Evolutionary conservation across 2,329 filamentous ascomycete species (phyloP).

Genomic region (Colletotrichum liriopes): DNA sequence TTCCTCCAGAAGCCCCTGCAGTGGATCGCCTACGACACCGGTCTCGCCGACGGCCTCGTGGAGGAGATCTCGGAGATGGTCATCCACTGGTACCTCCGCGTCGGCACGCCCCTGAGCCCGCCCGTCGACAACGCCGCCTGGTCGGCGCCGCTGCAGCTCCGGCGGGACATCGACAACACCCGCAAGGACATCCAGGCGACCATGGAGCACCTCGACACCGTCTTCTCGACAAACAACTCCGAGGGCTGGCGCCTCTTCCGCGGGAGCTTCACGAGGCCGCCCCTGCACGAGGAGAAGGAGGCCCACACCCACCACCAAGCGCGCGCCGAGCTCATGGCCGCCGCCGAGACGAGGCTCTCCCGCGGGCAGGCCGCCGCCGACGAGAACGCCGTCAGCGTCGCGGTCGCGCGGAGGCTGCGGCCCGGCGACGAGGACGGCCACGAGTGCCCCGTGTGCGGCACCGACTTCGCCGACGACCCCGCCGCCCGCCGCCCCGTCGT

Average conservation of each 20-base stretch:
- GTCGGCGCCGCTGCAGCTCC: conserved; percentile 3
- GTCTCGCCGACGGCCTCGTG: conserved; percentile 11
- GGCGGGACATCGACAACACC: background rate
- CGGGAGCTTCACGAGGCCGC: background rate
- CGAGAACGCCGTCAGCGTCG: background rate
- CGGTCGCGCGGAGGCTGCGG: background rate
- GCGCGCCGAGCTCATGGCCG: conserved; percentile 9
- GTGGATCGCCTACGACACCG: conserved; percentile 17
- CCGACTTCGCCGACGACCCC: conserved; percentile 8
- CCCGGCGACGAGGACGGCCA: background rate
- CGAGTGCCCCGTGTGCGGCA: conserved; percentile 5
- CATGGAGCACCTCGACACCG: background rate
- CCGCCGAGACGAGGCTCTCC: background rate
- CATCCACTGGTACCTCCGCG: conserved; percentile 19
- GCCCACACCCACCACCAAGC: background rate
- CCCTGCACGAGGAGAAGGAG: background rate
- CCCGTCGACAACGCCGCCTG: conserved; percentile 3
- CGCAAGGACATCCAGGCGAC: conserved; percentile 4
- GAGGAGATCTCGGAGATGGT: background rate
- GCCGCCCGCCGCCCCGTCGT: conserved; percentile 11
- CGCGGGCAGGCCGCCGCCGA: background rate
- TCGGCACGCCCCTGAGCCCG: conserved; percentile 1
- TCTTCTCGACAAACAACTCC: background rate
- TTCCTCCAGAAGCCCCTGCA: conserved; percentile 7
- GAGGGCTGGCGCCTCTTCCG: conserved; percentile 2